These are phyloP conservation scores for Colletotrichum sp. DNA, from an alignment of 2,329 filamentous ascomycete genomes.

Conservation along the genomic window DNA sequence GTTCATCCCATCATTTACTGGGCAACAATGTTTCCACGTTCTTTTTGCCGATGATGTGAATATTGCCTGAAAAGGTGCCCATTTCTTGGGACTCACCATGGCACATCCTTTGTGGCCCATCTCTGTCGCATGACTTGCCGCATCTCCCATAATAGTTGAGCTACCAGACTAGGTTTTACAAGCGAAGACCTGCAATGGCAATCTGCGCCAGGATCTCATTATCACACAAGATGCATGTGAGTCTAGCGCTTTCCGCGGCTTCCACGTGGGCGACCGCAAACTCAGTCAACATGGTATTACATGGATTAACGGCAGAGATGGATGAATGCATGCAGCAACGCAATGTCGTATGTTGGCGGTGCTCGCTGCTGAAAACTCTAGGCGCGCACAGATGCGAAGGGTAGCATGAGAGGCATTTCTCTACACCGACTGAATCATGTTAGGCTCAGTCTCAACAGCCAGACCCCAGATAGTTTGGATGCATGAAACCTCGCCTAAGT, in stretches of 20 bases:
- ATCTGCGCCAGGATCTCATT: neutral
- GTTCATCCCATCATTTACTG: neutral
- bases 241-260: neutral
- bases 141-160: neutral
- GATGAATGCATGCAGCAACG: neutral
- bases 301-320: neutral
- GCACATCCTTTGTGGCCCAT: neutral
- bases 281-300: neutral
- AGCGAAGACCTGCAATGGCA: neutral
- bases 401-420: neutral
- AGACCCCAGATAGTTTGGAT: neutral
- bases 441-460: neutral
- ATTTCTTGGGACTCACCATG: neutral
- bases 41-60: too few species aligned
- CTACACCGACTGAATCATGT: neutral
- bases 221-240: neutral
- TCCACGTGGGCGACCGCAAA: neutral
- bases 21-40: neutral
- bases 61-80: accelerated
- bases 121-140: neutral
- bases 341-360: neutral
- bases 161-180: neutral
- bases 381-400: neutral
- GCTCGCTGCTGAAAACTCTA: neutral
- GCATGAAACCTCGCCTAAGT: neutral